Evolutionary conservation across 306 rosid species (phyloP).

Genomic region (Medicago ruthenica): DNA sequence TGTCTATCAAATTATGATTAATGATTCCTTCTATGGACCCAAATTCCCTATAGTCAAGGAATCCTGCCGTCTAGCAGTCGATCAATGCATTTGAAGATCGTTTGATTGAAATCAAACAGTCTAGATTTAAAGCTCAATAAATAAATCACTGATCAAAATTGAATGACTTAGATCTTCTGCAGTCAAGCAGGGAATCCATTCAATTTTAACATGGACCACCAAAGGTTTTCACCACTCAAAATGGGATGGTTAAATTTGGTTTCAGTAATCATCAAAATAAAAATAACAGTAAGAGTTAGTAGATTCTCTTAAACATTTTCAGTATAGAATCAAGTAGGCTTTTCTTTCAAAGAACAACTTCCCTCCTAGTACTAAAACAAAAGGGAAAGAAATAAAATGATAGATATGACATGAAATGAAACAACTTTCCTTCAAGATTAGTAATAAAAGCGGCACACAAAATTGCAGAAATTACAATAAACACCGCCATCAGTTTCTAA

Average conservation of each 20-base stretch:
- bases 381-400: constrained; percentile 19
- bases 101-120: no score
- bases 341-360: constrained; percentile 28
- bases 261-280: background rate
- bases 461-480: constrained; percentile 46
- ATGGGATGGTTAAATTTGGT: no score
- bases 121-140: no score
- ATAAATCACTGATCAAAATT: no score
- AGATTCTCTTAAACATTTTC: background rate
- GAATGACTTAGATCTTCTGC: no score
- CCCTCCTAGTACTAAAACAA: constrained; percentile 5
- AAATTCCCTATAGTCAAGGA: no score
- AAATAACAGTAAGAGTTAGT: background rate
- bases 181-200: no score
- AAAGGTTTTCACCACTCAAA: no score
- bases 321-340: background rate
- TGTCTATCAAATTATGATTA: constrained; percentile 12
- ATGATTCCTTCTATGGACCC: no score
- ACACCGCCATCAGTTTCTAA: constrained; percentile 34
- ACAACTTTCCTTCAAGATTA: constrained; percentile 39
- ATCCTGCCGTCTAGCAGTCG: no score
- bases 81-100: no score
- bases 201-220: no score
- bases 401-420: constrained; percentile 7
- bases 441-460: constrained; percentile 46